Conservation (phyloP, 352 stramenopile genomes). For the Phytophthora macrochlamydospora region DNA sequence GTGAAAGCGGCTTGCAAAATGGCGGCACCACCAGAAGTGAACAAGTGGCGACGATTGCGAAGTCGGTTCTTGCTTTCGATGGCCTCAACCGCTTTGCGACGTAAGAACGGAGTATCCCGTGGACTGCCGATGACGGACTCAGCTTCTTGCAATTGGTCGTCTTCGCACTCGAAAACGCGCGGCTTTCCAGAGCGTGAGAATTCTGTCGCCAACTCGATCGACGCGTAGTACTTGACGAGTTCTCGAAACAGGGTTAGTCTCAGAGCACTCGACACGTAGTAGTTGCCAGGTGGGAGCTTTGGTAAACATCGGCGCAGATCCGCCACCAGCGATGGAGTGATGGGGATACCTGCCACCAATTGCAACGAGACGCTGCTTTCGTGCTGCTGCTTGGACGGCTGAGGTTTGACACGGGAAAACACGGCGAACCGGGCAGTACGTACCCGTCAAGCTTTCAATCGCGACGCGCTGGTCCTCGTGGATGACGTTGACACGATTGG, state of each 20-base stretch:
- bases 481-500: slow-evolving; percentile 7
- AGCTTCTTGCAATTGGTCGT: slow-evolving; percentile 21
- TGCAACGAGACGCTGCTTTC: slow-evolving; percentile 31
- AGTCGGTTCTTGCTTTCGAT: slow-evolving; percentile 40
- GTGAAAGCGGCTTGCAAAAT: slow-evolving; percentile 38
- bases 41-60: slow-evolving; percentile 40
- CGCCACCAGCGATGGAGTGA: slow-evolving; percentile 46
- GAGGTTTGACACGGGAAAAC: slow-evolving; percentile 4
- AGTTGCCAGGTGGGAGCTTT: slow-evolving; percentile 49
- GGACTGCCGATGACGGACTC: slow-evolving; percentile 64
- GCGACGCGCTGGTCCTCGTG: slow-evolving; percentile 8
- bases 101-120: slow-evolving; percentile 71
- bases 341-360: slow-evolving; percentile 44
- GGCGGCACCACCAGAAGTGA: slow-evolving; percentile 45
- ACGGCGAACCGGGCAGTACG: slow-evolving; percentile 40
- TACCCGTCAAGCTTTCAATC: slow-evolving; percentile 51
- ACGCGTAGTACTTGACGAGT: slow-evolving; percentile 63
- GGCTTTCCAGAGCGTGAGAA: background rate
- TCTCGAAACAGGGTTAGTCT: slow-evolving; percentile 51
- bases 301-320: slow-evolving; percentile 57
- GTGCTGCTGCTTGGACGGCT: slow-evolving; percentile 14
- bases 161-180: background rate
- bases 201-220: slow-evolving; percentile 15
- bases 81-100: slow-evolving; percentile 65
- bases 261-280: slow-evolving; percentile 54